Evolutionary conservation across 176 grass and related monocot genomes (phyloP).

Genomic region (Luzula sylvatica): DNA sequence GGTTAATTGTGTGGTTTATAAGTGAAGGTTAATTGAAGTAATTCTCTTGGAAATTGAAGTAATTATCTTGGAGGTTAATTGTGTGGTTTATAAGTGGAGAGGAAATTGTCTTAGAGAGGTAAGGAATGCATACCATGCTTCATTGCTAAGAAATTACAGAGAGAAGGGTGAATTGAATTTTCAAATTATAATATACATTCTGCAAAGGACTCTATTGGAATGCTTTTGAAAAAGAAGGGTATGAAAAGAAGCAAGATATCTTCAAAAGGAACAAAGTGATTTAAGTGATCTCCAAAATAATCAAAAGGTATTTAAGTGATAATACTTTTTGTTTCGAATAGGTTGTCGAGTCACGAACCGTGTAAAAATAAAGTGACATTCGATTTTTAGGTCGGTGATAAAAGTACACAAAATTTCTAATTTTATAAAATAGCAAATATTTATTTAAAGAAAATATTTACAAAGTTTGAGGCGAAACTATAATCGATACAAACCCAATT

Average conservation of each 20-base stretch:
- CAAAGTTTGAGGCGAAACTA: too few relatives aligned
- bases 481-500: too few relatives aligned
- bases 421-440: too few relatives aligned
- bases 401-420: too few relatives aligned
- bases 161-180: background rate
- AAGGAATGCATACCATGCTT: slow-evolving; percentile 80
- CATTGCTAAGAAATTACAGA: slow-evolving; percentile 36
- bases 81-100: slow-evolving; percentile 20
- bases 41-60: background rate
- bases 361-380: too few relatives aligned
- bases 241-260: slow-evolving; percentile 17
- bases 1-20: slow-evolving; percentile 28
- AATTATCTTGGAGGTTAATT: slow-evolving; percentile 15
- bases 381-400: too few relatives aligned
- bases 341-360: too few relatives aligned
- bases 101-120: slow-evolving; percentile 14
- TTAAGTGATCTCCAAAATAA: too few relatives aligned
- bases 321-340: background rate
- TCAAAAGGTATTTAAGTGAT: slow-evolving; percentile 19
- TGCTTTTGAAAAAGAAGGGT: background rate
- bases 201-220: background rate
- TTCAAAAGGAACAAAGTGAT: slow-evolving; percentile 2
- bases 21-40: background rate
- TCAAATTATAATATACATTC: background rate
- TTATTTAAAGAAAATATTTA: too few relatives aligned